Evolutionary conservation across 345 rosid genomes (phyloP).

Genomic region (Reutealis trisperma): DNA sequence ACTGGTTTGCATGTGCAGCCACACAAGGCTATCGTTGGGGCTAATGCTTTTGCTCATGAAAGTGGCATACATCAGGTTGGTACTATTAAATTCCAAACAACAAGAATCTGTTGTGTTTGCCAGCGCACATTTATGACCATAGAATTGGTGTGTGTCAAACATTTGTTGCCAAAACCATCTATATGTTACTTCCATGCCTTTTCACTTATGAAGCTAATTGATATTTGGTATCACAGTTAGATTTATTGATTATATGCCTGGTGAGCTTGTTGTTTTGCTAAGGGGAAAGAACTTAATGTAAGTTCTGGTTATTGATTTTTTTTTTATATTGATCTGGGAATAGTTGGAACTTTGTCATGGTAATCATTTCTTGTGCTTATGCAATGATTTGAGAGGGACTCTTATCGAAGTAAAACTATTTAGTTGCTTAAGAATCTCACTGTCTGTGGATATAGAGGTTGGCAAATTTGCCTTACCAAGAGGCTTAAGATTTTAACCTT

Average conservation of each 20-base stretch:
- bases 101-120: not conserved
- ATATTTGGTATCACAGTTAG: not conserved
- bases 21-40: slow-evolving; percentile 96
- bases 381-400: not conserved
- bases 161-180: not conserved
- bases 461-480: not conserved
- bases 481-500: not conserved
- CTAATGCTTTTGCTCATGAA: slow-evolving; percentile 96
- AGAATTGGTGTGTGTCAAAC: not conserved
- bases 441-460: not conserved
- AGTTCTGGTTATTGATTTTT: not conserved
- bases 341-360: not conserved
- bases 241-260: not conserved
- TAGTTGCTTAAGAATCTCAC: not conserved
- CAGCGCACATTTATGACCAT: not conserved
- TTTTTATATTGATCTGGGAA: not conserved
- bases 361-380: not conserved
- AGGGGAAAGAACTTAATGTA: not conserved
- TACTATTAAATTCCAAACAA: not conserved
- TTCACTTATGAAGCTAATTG: not conserved
- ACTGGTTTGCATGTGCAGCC: slow-evolving; percentile 88
- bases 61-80: slow-evolving; percentile 95
- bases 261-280: not conserved
- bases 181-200: not conserved
- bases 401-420: not conserved